Evolutionary conservation across 2,329 filamentous ascomycete genomes (phyloP).

Genomic region (Westerdykella aurantiaca): DNA sequence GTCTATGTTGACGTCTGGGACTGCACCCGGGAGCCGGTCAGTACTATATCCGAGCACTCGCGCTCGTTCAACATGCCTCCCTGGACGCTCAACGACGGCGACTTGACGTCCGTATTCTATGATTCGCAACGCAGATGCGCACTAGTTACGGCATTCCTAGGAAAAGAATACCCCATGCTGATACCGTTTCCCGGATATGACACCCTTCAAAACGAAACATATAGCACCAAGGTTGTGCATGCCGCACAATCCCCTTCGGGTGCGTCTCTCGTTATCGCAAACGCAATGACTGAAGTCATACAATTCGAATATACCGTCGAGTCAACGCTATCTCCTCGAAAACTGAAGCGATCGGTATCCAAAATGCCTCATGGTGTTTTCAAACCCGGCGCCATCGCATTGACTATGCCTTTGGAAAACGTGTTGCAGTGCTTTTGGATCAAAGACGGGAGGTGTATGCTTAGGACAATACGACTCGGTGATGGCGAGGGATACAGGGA

Average conservation of each 20-base stretch:
- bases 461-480: constrained; percentile 26
- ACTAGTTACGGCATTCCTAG: constrained; percentile 26
- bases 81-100: constrained; percentile 33
- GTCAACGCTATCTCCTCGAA: constrained; percentile 21
- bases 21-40: constrained; percentile 18
- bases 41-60: constrained; percentile 21
- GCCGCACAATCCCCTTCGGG: constrained; percentile 34
- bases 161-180: constrained; percentile 23
- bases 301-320: constrained; percentile 30
- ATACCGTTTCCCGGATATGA: constrained; percentile 22
- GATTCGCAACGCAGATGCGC: constrained; percentile 22
- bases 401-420: constrained; percentile 24
- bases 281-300: constrained; percentile 34
- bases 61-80: constrained; percentile 23
- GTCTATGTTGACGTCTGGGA: constrained; percentile 26
- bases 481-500: constrained; percentile 24
- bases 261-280: constrained; percentile 24
- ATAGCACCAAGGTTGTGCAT: constrained; percentile 29
- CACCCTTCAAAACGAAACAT: constrained; percentile 24
- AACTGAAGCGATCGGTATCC: constrained; percentile 27
- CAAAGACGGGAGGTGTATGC: constrained; percentile 26
- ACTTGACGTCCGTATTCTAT: constrained; percentile 33
- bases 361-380: constrained; percentile 30
- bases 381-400: constrained; percentile 26
- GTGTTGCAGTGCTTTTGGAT: constrained; percentile 23